These are phyloP conservation scores for Paspalum notatum DNA, from an alignment of 176 grass and related monocot species.

Conservation along the genomic window DNA sequence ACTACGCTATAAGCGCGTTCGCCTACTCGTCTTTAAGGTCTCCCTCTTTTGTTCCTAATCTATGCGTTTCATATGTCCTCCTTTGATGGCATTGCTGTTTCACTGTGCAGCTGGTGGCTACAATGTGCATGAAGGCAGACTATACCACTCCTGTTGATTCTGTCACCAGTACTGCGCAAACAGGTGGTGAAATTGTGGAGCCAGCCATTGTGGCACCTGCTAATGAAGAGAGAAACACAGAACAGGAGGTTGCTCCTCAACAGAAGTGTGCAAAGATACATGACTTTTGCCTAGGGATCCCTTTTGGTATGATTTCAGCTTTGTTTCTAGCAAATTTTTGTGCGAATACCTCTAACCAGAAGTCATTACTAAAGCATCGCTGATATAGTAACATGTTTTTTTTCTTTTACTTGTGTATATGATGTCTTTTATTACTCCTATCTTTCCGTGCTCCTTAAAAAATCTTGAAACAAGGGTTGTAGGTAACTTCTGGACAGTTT, in stretches of 20 bases:
- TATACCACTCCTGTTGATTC: constrained; percentile 52
- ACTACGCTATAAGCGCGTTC: too few species aligned
- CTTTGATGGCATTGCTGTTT: constrained; percentile 26
- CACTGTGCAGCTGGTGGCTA: constrained; percentile 45
- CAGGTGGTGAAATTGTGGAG: constrained; percentile 49
- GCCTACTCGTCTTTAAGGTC: not conserved
- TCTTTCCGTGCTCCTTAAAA: not conserved
- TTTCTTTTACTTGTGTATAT: constrained; percentile 2
- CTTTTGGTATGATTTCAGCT: constrained; percentile 67
- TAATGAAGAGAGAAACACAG: constrained; percentile 37
- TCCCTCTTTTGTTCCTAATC: not conserved
- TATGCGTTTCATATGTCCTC: constrained; percentile 20
- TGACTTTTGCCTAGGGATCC: constrained; percentile 96
- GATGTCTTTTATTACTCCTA: constrained; percentile 6
- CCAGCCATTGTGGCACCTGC: constrained; percentile 33
- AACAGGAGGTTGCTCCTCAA: constrained; percentile 45
- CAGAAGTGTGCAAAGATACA: constrained; percentile 84
- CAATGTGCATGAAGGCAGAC: constrained; percentile 57
- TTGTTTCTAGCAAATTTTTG: not conserved
- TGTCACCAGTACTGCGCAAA: constrained; percentile 39
- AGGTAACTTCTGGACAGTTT: not conserved
- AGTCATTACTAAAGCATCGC: constrained; percentile 3
- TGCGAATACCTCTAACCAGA: constrained; percentile 20
- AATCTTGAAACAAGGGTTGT: not conserved
- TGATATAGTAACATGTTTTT: constrained; percentile 17